Evolutionary conservation across 225 moss, liverwort and hornwort genomes (phyloP).

Genomic region (Antitrichia curtipendula): DNA sequence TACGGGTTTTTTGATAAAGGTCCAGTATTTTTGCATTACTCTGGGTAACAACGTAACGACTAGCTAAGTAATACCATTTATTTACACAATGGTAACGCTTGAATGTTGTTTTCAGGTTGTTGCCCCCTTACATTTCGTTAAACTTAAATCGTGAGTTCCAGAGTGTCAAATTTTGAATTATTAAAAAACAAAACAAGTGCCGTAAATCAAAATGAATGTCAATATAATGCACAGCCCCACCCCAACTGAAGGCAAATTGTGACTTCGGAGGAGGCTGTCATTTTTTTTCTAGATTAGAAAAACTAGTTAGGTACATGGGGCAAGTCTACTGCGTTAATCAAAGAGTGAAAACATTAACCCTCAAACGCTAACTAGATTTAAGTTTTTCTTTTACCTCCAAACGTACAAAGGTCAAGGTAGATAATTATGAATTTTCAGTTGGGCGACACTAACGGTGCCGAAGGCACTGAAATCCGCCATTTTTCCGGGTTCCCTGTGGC

Average conservation of each 20-base stretch:
- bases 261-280: neutral
- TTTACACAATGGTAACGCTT: neutral
- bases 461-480: neutral
- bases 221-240: neutral
- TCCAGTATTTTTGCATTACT: neutral
- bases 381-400: neutral
- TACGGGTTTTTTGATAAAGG: neutral
- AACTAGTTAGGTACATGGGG: neutral
- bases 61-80: too few relatives aligned
- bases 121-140: neutral
- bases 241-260: neutral
- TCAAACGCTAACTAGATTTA: neutral
- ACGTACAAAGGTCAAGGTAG: neutral
- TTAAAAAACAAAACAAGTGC: too few relatives aligned
- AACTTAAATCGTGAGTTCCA: neutral
- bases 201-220: neutral
- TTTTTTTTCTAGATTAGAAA: neutral
- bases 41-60: neutral
- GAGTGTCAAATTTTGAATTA: neutral
- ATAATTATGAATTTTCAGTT: neutral
- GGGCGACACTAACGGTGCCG: neutral
- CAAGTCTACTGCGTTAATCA: neutral
- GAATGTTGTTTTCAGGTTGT: neutral
- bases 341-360: neutral
- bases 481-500: neutral